These are phyloP conservation scores for Teratosphaeria epicoccoides DNA, from an alignment of 2,329 filamentous ascomycete species.

Conservation along the genomic window DNA sequence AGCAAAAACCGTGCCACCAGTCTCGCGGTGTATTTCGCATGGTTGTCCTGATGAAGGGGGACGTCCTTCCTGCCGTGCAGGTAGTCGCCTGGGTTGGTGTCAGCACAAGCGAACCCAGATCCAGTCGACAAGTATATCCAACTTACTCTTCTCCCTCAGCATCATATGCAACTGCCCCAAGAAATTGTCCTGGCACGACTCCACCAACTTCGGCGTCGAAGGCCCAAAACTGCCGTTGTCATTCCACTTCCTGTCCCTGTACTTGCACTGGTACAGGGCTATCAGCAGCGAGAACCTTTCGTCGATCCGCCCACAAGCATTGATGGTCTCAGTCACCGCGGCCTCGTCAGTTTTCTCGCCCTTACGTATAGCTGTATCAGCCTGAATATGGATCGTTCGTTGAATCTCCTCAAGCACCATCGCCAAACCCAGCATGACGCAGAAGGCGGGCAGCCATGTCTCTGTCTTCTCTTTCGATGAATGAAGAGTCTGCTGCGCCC, in stretches of 20 bases:
- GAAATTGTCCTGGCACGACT: conserved; percentile 23
- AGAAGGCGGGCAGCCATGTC: conserved; percentile 38
- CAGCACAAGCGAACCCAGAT: neutral
- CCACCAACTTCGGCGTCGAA: conserved; percentile 29
- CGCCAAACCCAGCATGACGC: conserved; percentile 36
- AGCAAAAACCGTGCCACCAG: conserved; percentile 35
- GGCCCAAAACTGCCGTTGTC: conserved; percentile 28
- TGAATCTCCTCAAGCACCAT: conserved; percentile 41
- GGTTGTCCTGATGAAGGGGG: conserved; percentile 28
- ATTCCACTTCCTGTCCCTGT: conserved; percentile 31
- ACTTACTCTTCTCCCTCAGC: conserved; percentile 34
- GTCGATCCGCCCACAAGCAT: conserved; percentile 36
- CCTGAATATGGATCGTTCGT: conserved; percentile 35
- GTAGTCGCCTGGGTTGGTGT: conserved; percentile 26
- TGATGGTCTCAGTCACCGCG: conserved; percentile 25
- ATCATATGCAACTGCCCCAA: conserved; percentile 28
- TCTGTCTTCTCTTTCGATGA: conserved; percentile 29
- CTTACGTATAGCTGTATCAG: conserved; percentile 27
- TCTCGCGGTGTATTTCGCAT: conserved; percentile 32
- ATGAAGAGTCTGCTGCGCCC: conserved; percentile 38
- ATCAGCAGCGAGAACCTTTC: conserved; percentile 34
- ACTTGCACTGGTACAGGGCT: conserved; percentile 39
- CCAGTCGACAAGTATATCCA: neutral
- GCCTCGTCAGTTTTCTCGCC: conserved; percentile 14
- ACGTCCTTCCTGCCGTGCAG: conserved; percentile 28